Evolutionary conservation across 2,329 filamentous ascomycete genomes (phyloP), one percentile per base, ranked within the genome.

Genomic region (Trichophyton equinum): DNA sequence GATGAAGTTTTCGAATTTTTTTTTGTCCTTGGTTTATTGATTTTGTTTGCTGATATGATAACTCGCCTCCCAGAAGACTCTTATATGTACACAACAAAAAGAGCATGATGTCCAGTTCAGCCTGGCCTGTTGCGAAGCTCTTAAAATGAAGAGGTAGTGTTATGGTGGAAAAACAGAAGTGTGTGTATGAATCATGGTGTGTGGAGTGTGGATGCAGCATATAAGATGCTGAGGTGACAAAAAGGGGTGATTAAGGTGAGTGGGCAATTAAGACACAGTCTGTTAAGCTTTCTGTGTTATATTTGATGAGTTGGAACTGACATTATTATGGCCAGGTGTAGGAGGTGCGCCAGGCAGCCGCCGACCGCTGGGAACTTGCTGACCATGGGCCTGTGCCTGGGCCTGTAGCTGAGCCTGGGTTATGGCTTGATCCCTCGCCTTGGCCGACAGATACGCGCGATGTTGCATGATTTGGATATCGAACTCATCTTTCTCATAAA

Each of bases 401-500:
- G 72, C 73, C 61, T 73, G 73, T 30, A 69, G 69, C 68, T 74
- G 73, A 60, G 75, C 75, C 64, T 76, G 75, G 59, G 72, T 72
- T 44, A 70, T 72, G 62, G 72, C 74, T 65, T 72, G 73, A 62
- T 75, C 74, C 60, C 74, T 73, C 15, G 62, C 22, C 65, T 75
- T 74, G 42, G 71, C 73, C 60, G 72, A 72, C 62, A 79, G 80
- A 71, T 75, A 80, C 69, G 72, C 77, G 56, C 81, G 78, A 68
- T 82, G 82, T 60, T 78, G 76, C 73, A 83, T 82, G 68, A 82
- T 79, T 62, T 80, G 72, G 60, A 79, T 78, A 64, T 80, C 79
- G 60, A 78, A 82, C 68, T 86, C 88, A 70, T 96, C 90, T 62
- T 91, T 81, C 60, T 86, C 82, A 76, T 91, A 91, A 63, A 85